Percentiles rank a stretch among this genome's conserved stretches.
Evolutionary conservation across 257 asterid genomes (phyloP).

Genomic region (Schizonepeta tenuifolia): DNA sequence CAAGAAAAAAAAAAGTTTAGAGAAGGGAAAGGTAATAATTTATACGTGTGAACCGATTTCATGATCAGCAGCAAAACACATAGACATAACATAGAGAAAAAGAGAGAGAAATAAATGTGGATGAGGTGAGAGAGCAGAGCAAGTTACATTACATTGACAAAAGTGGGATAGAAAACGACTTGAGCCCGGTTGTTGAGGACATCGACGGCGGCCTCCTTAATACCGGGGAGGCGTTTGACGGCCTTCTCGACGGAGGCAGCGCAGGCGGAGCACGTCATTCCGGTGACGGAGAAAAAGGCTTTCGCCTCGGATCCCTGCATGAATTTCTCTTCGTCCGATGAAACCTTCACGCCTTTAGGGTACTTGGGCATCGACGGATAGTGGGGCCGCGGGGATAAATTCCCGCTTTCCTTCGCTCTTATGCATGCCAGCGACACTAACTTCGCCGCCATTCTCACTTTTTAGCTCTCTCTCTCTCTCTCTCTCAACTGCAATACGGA

Average conservation of each 20-base stretch:
- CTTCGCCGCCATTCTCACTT: slow-evolving; percentile 39
- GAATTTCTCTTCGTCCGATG: slow-evolving; percentile 49
- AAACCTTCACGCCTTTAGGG: slow-evolving; percentile 30
- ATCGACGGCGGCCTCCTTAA: slow-evolving; percentile 79
- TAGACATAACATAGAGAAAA: no score
- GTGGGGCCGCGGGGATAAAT: slow-evolving; percentile 44
- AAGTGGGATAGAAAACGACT: slow-evolving; percentile 57
- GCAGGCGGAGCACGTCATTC: slow-evolving; percentile 94
- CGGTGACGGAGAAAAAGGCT: slow-evolving; percentile 67
- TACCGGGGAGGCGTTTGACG: slow-evolving; percentile 79
- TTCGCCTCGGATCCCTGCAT: slow-evolving; percentile 48
- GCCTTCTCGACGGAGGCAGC: slow-evolving; percentile 90
- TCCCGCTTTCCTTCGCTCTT: slow-evolving; percentile 37
- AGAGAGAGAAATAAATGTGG: not conserved
- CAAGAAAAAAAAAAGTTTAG: not conserved
- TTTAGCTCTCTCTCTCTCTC: not conserved
- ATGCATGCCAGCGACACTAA: slow-evolving; percentile 48
- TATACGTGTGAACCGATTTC: no score
- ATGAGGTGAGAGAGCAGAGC: not conserved
- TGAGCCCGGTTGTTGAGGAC: slow-evolving; percentile 73
- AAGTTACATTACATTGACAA: slow-evolving; percentile 51
- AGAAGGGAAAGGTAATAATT: no score
- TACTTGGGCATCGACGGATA: slow-evolving; percentile 57
- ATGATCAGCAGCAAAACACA: no score
- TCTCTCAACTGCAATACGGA: not conserved